These are phyloP conservation scores for Diutina ranongensis DNA, from an alignment of 1,139 yeast genomes.

Conservation along the genomic window DNA sequence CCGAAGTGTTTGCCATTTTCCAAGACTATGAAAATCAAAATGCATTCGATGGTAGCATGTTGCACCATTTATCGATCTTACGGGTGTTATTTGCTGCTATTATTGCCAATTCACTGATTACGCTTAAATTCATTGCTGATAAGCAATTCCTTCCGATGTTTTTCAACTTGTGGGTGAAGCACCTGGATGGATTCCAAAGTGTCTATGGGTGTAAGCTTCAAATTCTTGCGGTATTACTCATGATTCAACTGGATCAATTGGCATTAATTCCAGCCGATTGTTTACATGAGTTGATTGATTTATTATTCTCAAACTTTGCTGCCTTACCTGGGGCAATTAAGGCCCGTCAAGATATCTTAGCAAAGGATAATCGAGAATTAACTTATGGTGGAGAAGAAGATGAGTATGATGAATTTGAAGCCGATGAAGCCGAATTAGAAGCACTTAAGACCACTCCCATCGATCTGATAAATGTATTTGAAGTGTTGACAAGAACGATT, in stretches of 20 bases:
- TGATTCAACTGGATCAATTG: constrained; percentile 21
- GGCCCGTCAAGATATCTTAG: constrained; percentile 31
- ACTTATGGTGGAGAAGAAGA: constrained; percentile 20
- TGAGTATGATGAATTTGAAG: constrained; percentile 27
- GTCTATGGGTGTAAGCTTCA: constrained; percentile 48
- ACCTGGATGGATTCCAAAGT: constrained; percentile 37
- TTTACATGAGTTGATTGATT: constrained; percentile 27
- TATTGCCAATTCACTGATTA: constrained; percentile 28
- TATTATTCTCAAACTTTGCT: constrained; percentile 30
- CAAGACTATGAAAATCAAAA: constrained; percentile 24
- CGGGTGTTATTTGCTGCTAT: constrained; percentile 31
- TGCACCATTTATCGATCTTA: constrained; percentile 34
- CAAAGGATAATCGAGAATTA: constrained; percentile 20
- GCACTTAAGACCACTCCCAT: constrained; percentile 42
- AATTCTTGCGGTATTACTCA: constrained; percentile 28
- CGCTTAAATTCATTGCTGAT: constrained; percentile 26
- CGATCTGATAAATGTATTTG: constrained; percentile 36
- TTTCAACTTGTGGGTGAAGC: constrained; percentile 38
- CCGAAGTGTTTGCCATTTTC: constrained; percentile 28
- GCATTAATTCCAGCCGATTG: constrained; percentile 21
- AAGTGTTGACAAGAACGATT: constrained; percentile 18
- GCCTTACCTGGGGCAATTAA: constrained; percentile 38
- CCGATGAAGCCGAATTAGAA: constrained; percentile 43
- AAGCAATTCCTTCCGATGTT: constrained; percentile 26
- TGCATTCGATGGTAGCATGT: constrained; percentile 37